phyloP scores from a whole-genome alignment of 1,284 basidiomycete species.

The Ceratobasidium sp. region DNA sequence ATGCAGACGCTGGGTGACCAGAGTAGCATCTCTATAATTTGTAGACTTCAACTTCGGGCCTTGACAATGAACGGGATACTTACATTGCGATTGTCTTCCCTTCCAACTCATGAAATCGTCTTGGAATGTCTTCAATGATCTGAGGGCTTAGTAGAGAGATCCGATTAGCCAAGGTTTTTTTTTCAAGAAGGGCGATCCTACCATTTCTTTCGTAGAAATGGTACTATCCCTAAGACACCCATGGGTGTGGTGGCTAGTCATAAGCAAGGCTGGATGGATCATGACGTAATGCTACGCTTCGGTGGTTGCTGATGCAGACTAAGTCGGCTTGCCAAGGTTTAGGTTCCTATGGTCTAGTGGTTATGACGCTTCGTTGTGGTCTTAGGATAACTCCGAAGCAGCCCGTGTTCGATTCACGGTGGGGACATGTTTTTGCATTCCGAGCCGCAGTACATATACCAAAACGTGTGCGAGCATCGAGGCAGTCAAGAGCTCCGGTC shows the following conservation, averaged over 20 bases:
- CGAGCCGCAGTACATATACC: neutral
- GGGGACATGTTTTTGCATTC: constrained; percentile 15
- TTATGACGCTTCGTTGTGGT: constrained; percentile 39
- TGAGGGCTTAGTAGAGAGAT: constrained; percentile 71
- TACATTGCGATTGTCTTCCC: constrained; percentile 78
- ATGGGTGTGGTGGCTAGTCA: constrained; percentile 44
- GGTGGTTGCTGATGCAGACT: too few species aligned
- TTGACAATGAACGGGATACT: constrained; percentile 44
- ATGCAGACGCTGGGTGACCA: constrained; percentile 79
- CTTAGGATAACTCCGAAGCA: neutral
- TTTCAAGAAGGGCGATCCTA: neutral
- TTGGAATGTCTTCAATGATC: constrained; percentile 66
- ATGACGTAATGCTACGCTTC: neutral
- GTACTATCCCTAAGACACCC: constrained; percentile 53
- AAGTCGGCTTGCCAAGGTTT: too few species aligned
- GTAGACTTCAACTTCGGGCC: constrained; percentile 2
- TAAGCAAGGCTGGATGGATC: neutral
- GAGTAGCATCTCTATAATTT: constrained; percentile 71
- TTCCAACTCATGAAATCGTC: constrained; percentile 62
- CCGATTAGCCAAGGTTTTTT: neutral
- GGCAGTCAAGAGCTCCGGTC: neutral
- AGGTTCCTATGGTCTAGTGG: constrained; percentile 40
- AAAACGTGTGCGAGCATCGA: neutral
- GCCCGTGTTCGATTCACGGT: constrained; percentile 37
- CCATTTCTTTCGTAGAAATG: constrained; percentile 52